A percentile compares a stretch with the other conserved stretches of the same genome.
phyloP scores from a whole-genome alignment of 2,329 filamentous ascomycete species.

The Colletotrichum filicis region DNA sequence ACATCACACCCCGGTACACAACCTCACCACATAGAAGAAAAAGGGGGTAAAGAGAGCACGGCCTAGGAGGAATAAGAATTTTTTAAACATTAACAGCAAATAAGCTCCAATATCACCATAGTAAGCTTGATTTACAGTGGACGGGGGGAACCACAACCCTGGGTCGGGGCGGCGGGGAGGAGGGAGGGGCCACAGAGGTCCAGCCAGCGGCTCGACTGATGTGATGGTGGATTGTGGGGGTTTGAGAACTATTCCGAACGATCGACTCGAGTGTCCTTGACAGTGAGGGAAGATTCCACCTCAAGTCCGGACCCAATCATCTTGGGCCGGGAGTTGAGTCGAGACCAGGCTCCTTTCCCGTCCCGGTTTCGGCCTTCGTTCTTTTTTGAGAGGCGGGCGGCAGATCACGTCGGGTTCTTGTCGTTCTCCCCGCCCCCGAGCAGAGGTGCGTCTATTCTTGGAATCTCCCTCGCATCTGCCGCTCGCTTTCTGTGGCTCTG shows the following conservation, averaged over 20 bases:
- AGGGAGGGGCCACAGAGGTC: too few relatives aligned
- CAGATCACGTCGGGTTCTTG: neutral
- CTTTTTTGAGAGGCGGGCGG: neutral
- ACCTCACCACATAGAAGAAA: neutral
- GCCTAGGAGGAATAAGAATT: neutral
- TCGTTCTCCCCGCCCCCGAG: neutral
- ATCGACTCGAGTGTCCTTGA: neutral
- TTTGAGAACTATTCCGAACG: neutral
- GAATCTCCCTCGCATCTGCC: neutral
- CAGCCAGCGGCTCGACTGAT: neutral
- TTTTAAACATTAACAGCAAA: neutral
- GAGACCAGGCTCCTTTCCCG: neutral
- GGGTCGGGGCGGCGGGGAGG: neutral
- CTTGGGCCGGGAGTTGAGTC: too few relatives aligned
- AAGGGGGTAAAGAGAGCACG: neutral
- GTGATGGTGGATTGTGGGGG: conserved; percentile 1
- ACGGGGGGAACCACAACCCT: conserved; percentile 3
- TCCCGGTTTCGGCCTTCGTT: neutral
- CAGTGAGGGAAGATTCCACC: neutral
- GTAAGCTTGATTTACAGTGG: conserved; percentile 17
- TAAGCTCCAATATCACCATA: neutral
- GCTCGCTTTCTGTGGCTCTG: neutral
- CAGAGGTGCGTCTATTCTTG: neutral
- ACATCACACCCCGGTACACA: neutral
- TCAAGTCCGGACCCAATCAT: neutral